Evolutionary conservation across 2,329 filamentous ascomycete genomes (phyloP).

Genomic region (Talaromyces funiculosus): DNA sequence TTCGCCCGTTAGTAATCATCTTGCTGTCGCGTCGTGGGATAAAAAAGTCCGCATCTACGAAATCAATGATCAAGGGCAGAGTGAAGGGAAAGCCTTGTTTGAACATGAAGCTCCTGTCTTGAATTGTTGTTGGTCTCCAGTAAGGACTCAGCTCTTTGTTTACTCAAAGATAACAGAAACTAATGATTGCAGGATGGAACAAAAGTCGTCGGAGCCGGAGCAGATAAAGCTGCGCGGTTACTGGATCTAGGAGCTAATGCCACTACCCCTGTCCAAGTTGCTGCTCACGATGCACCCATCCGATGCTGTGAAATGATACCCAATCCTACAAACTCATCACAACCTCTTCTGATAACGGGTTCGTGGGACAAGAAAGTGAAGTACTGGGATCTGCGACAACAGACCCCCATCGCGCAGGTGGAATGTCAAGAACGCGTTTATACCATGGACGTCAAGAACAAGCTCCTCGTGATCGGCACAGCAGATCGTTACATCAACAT

Average conservation of each 20-base stretch:
- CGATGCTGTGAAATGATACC: slow-evolving; percentile 74
- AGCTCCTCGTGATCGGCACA: slow-evolving; percentile 84
- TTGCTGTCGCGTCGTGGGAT: slow-evolving; percentile 93
- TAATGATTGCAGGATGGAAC: slow-evolving; percentile 67
- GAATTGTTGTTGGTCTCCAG: slow-evolving; percentile 80
- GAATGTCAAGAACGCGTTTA: slow-evolving; percentile 58
- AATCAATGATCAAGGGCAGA: slow-evolving; percentile 69
- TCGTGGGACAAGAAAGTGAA: slow-evolving; percentile 56
- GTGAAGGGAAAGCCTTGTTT: slow-evolving; percentile 77
- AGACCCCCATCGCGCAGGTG: slow-evolving; percentile 41
- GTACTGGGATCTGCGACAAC: slow-evolving; percentile 53
- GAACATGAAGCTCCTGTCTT: slow-evolving; percentile 82
- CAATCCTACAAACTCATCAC: slow-evolving; percentile 43
- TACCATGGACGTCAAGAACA: slow-evolving; percentile 83
- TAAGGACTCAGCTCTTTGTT: slow-evolving; percentile 41
- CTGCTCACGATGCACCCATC: slow-evolving; percentile 79
- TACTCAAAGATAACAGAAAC: not conserved
- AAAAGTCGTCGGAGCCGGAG: slow-evolving; percentile 79
- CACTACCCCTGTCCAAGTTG: slow-evolving; percentile 61
- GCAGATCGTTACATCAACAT: slow-evolving; percentile 96
- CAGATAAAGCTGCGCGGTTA: slow-evolving; percentile 84
- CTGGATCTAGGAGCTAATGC: slow-evolving; percentile 65
- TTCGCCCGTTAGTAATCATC: slow-evolving; percentile 68
- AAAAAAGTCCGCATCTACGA: slow-evolving; percentile 98
- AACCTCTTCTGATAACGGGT: slow-evolving; percentile 82